Conservation (phyloP, 176 grass and related monocot genomes). For the Tuctoria greenei region DNA sequence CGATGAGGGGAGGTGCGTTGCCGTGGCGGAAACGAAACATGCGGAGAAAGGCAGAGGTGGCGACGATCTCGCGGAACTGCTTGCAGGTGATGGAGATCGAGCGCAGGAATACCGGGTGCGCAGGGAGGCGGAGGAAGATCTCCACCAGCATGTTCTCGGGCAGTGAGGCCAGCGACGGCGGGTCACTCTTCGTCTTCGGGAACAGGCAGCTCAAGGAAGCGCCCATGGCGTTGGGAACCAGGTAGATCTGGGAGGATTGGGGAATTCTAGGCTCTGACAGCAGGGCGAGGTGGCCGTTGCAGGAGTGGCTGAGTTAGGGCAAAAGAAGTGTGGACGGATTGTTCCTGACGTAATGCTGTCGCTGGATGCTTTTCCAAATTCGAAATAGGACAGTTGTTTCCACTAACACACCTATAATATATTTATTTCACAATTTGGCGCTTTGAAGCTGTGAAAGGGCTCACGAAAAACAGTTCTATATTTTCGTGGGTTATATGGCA, state of each 20-base stretch:
- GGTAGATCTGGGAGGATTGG: neutral
- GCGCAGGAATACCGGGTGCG: neutral
- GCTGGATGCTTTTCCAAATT: no score
- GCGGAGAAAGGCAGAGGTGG: neutral
- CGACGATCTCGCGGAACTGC: neutral
- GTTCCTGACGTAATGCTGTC: neutral
- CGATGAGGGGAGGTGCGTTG: neutral
- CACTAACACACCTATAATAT: neutral
- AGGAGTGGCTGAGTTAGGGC: neutral
- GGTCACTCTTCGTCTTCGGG: neutral
- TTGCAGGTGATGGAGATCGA: neutral
- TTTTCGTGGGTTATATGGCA: no score
- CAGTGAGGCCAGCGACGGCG: neutral
- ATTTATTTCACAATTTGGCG: no score
- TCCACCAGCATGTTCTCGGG: neutral
- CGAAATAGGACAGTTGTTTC: neutral
- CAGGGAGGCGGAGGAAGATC: neutral
- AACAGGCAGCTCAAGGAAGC: neutral
- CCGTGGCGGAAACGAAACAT: neutral
- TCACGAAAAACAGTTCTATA: no score
- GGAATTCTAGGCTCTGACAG: neutral
- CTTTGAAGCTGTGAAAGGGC: no score
- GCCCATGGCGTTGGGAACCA: neutral
- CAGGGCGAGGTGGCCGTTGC: neutral
- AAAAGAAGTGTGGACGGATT: neutral